Evolutionary conservation across 768 basidiomycete species (phyloP).

Genomic region (Leccinum incarnatum): DNA sequence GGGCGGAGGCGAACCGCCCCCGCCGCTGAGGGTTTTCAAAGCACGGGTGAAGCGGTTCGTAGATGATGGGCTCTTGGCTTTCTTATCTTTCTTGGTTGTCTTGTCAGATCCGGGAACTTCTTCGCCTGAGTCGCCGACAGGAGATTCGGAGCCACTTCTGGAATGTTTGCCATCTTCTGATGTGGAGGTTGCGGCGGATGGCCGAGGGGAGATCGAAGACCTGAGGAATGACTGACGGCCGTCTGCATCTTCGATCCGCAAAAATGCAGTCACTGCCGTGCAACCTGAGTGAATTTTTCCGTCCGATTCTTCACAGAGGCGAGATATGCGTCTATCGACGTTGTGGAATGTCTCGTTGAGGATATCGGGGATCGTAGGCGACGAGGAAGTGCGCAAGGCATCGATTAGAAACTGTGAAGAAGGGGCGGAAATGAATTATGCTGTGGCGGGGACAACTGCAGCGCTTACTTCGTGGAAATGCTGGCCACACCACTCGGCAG

Average conservation of each 20-base stretch:
- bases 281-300: slow-evolving; percentile 96
- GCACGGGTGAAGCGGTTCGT: slow-evolving; percentile 55
- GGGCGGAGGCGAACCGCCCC: slow-evolving; percentile 19
- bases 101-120: slow-evolving; percentile 32
- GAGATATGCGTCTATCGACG: slow-evolving; percentile 82
- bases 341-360: slow-evolving; percentile 93
- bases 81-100: slow-evolving; percentile 41
- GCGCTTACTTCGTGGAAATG: slow-evolving; percentile 84
- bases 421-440: slow-evolving; percentile 10
- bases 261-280: slow-evolving; percentile 93
- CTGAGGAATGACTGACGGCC: slow-evolving; percentile 69
- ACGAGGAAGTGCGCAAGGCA: slow-evolving; percentile 58
- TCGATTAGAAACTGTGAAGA: slow-evolving; percentile 57
- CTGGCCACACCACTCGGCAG: slow-evolving; percentile 97
- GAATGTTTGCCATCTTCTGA: slow-evolving; percentile 30
- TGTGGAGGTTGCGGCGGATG: slow-evolving; percentile 33
- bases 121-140: slow-evolving; percentile 44
- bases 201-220: slow-evolving; percentile 22
- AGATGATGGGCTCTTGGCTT: slow-evolving; percentile 38
- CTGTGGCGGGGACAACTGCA: neutral
- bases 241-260: slow-evolving; percentile 82
- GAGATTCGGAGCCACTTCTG: slow-evolving; percentile 40
- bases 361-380: slow-evolving; percentile 72
- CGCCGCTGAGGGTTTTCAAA: slow-evolving; percentile 48
- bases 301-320: slow-evolving; percentile 80